Conservation (phyloP, 345 rosid species). For the Eucalyptus fibrosa region DNA sequence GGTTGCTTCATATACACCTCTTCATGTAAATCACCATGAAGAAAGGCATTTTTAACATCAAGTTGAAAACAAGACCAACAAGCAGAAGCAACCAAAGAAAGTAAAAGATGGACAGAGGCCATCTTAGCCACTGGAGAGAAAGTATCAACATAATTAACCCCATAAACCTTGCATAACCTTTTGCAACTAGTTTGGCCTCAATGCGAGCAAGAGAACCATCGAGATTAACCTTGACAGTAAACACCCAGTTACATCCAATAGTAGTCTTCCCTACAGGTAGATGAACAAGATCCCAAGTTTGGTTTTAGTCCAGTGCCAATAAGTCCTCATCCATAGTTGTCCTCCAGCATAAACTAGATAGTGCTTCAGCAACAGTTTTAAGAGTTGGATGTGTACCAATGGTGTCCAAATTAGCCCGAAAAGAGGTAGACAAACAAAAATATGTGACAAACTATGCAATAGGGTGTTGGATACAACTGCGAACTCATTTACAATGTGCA, state of each 20-base stretch:
- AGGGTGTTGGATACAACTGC: neutral
- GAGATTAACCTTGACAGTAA: neutral
- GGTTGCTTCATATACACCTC: neutral
- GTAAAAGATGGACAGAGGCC: accelerated
- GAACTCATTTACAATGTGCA: neutral
- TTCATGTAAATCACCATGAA: neutral
- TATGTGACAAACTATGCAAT: neutral
- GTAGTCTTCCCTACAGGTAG: accelerated
- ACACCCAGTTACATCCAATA: neutral
- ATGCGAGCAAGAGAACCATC: neutral
- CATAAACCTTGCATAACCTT: neutral
- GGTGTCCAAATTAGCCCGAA: neutral
- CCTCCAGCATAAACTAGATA: neutral
- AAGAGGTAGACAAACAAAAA: neutral
- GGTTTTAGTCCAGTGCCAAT: neutral
- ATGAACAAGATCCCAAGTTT: neutral
- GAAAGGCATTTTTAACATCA: neutral
- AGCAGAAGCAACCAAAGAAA: accelerated
- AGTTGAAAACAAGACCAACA: neutral
- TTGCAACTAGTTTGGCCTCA: neutral
- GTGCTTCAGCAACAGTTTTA: neutral
- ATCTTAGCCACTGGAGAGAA: neutral
- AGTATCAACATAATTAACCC: neutral
- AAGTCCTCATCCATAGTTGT: neutral
- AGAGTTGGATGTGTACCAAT: neutral